Base-by-base conservation (phyloP, 768 basidiomycete genomes). In the Chalciporus chontae region DNA sequence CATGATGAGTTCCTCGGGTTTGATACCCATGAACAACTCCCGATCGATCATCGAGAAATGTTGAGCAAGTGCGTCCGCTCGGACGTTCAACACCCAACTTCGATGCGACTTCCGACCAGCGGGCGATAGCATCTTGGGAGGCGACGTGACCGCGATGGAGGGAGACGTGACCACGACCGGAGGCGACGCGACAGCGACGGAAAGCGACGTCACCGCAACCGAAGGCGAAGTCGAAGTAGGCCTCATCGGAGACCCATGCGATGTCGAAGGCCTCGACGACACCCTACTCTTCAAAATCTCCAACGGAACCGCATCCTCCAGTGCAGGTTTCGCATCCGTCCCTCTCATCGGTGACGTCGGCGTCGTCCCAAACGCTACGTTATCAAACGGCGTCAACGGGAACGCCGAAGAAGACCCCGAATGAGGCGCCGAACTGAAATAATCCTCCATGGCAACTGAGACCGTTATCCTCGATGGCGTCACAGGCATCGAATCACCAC, bases 31-130 rank as follows among this genome's bases (percentile, higher is more conserved):
- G 64, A 93, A 90, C 47, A 94, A 70, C 57, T 94, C 92, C 21
- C 89, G 78, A 55, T 95, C 92, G 55, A 95, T 91, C 77, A 91
- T 85, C 7, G 86, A 77, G 60, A 94, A 88, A 58, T 93, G 88
- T 45, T 83, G 76, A 1, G 87, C 87, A 29, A 96, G 65, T 5
- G 69, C 69, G 32, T 81, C 80, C 1, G 87, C 80, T 6, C 80
- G 73, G 62, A 78, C 73, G 26, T 62, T 67, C n/a, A 90, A 71
- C 44, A 94, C 74, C 71, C 87, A 94, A 3, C 87, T 90, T 8
- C 79, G 81, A 60, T 88, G 80, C 7, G 69, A 62, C n/a, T 73
- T 75, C 14, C 76, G 71, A 7, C 67, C 71, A 10, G 68, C 45
- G n/a, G 64, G 52, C 27, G 61, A 49, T n/a, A 70, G 59, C 34